Base-by-base conservation (phyloP, 2,329 filamentous ascomycete genomes). In the Aspergillus sp. region DNA sequence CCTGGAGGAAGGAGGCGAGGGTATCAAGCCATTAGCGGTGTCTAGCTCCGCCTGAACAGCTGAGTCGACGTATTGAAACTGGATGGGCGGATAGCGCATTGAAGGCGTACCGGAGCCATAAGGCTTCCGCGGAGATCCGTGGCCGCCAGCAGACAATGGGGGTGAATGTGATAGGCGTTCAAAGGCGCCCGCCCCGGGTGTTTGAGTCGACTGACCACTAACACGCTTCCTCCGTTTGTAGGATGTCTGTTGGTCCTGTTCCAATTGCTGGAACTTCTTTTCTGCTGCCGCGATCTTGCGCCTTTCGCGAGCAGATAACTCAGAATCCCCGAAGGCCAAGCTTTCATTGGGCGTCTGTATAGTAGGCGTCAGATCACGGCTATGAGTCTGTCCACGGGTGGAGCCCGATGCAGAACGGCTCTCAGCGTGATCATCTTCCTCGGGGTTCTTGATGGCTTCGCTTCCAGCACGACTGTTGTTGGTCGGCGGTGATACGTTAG, bases 251-350 rank as follows among this genome's bases (percentile, higher is more conserved):
- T 84, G 82, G 59, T 87, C 82, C 48, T 82, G 77, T 64, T 87
- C 85, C 61, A 86, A 76, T 64, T 84, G 81, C 61, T 84, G 81
- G 61, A 87, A 87, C 58, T 87, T 81, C 62, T 83, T 83, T 65
- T 87, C 85, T 43, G 84, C 82, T 55, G 84, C 84, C 54, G 84
- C 83, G 47, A 88, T 78, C 70, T 88, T 88, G 58, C 84, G 82
- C 65, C 81, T 81, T 64, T 88, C 85, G 5, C 85, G 80, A 60
- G 83, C 84, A 2, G 85, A 87, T 60, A 87, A 76, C 61, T 85
- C 84, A 2, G 78, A 70, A 11, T 78, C 74, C 51, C 75, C 69
- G 43, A 80, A 64, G 1, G 63, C 57, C 56, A 58, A 44, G 2
- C 31, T 53, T 7, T 79, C 80, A 9, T 48, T 59, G 27, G 76